phyloP scores from a whole-genome alignment of 2,329 filamentous ascomycete species.

The Raffaelea albimanens region DNA sequence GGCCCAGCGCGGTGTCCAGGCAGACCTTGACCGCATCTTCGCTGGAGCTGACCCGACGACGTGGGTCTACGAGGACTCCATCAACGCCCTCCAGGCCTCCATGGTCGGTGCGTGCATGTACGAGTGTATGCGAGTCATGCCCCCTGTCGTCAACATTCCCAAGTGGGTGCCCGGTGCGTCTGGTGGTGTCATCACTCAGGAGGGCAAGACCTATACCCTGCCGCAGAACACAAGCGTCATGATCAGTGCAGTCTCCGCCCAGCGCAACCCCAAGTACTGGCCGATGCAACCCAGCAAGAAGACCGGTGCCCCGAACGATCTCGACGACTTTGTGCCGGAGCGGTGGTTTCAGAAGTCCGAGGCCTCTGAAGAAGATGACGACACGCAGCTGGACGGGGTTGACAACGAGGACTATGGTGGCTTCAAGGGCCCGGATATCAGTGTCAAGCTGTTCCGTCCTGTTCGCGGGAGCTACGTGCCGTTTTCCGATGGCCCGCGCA shows the following conservation, averaged over 20 bases:
- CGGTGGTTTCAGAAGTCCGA: conserved; percentile 51
- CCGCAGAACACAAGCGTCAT: conserved; percentile 47
- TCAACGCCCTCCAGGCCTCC: conserved; percentile 57
- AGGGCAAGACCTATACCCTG: conserved; percentile 46
- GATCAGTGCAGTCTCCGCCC: conserved; percentile 44
- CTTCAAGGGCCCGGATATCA: conserved; percentile 51
- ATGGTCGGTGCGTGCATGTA: conserved; percentile 69
- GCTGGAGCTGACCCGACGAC: conserved; percentile 40
- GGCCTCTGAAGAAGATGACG: conserved; percentile 3
- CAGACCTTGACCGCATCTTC: conserved; percentile 58
- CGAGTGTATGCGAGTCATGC: conserved; percentile 64
- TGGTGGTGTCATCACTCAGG: conserved; percentile 48
- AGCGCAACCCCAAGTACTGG: conserved; percentile 67
- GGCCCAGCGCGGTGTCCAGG: conserved; percentile 57
- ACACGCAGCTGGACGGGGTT: conserved; percentile 22
- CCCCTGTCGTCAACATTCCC: conserved; percentile 62
- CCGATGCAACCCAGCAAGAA: conserved; percentile 41
- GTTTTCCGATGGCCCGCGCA: conserved; percentile 48
- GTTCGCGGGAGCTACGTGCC: conserved; percentile 46
- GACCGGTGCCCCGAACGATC: conserved; percentile 38
- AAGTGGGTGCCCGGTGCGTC: conserved; percentile 45
- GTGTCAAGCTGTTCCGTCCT: conserved; percentile 50
- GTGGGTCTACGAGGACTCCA: conserved; percentile 63
- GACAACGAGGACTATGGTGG: conserved; percentile 48
- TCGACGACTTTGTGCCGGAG: conserved; percentile 61